Base-by-base conservation (phyloP, 1,284 basidiomycete genomes). In the Apiotrichum laibachii region DNA sequence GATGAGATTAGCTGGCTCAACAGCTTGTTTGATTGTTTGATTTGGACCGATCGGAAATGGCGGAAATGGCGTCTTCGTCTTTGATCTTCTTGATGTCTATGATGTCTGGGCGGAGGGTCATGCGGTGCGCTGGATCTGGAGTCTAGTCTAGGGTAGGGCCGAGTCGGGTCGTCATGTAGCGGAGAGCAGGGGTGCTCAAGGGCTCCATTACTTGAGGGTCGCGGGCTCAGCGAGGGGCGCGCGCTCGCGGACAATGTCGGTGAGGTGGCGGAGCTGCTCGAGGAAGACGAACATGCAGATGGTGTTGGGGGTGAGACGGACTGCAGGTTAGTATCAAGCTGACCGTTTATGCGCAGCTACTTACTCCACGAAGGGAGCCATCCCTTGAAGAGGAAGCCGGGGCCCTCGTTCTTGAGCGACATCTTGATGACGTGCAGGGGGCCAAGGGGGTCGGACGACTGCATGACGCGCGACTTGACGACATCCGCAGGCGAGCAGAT, bases 331-430 rank as follows among this genome's bases (percentile, higher is more conserved):
- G 42, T 16, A 22, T 21, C 5, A 7, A 5, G 34, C 37, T 18
- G 47, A 6, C 2, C 21, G 6, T 9, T 12, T 13, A 22, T n/a
- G n/a, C n/a, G 13, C 40, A 13, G 1, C 15, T 8, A 69, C 69
- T 71, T 62, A 73, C 72, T 80, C 80, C 81, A 82, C 0, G 81
- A 80, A 6, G 82, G 81, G 11, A 81, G 77, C 82, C 82, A 83
- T n/a, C 82, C 82, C 55, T 80, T 76, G 74, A 83, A 82, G 44
- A 83, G 65, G 75, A 82, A 82, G 16, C 72, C 67, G 13, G 80
- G 75, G 1, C 82, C 81, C 53, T 73, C 68, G 19, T 52, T 51
- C 53, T 69, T 64, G 55, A 72, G 48, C 46, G 62, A 69, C 43
- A 66, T 57, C 43, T 55, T 62, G 21, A 72, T 53, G 42, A 72